Evolutionary conservation across 495 filamentous ascomycete species (phyloP).

Genomic region (Aspergillus nidulans): DNA sequence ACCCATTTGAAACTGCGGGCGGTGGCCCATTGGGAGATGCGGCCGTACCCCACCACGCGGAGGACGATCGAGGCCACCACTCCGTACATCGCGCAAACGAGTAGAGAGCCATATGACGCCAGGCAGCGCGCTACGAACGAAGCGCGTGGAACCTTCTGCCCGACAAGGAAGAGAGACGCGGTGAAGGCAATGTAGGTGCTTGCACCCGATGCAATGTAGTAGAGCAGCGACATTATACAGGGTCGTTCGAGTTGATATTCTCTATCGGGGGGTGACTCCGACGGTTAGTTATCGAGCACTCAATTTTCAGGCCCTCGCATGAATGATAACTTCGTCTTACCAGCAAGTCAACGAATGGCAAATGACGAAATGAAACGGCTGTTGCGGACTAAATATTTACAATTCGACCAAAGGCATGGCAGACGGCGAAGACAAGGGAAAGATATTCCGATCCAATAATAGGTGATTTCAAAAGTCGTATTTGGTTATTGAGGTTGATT

Average conservation of each 20-base stretch:
- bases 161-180: constrained; percentile 54
- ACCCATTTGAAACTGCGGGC: constrained; percentile 76
- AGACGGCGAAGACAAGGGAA: neutral
- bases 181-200: constrained; percentile 52
- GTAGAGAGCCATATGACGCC: constrained; percentile 63
- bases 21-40: constrained; percentile 80
- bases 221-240: constrained; percentile 37
- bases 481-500: neutral
- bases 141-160: constrained; percentile 48
- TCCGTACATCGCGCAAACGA: constrained; percentile 68
- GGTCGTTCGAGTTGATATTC: neutral
- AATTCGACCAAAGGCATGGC: constrained; percentile 8
- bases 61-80: constrained; percentile 68
- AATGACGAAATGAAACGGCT: constrained; percentile 20
- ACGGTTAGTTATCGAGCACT: neutral
- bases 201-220: constrained; percentile 48
- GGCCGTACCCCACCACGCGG: constrained; percentile 63
- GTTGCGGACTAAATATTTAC: constrained; percentile 9
- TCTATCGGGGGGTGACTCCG: neutral
- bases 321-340: neutral
- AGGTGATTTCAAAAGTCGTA: neutral
- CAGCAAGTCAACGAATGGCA: neutral
- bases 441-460: constrained; percentile 9
- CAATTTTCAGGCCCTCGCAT: neutral
- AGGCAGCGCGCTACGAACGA: constrained; percentile 70